Conservation (phyloP, 805 yeast species). For the Saccharomycopsis sp. region DNA sequence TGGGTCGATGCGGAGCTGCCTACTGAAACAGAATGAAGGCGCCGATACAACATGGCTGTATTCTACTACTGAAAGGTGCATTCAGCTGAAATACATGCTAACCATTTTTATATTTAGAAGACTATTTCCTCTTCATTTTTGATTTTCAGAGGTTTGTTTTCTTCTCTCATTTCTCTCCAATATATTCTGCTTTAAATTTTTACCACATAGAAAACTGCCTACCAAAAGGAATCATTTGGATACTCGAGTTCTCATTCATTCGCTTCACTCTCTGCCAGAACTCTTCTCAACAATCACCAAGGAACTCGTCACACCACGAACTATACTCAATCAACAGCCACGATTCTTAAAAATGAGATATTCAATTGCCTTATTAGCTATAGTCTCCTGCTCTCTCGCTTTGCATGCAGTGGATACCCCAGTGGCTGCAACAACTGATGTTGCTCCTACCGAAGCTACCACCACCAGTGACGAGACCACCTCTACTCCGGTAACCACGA, state of each 20-base stretch:
- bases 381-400: constrained; percentile 1
- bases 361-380: neutral
- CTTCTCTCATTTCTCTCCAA: neutral
- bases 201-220: neutral
- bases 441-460: constrained; percentile 4
- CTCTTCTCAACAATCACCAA: neutral
- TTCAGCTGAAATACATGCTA: neutral
- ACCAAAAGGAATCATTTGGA: neutral
- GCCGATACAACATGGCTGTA: neutral
- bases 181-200: neutral
- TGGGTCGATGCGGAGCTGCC: neutral
- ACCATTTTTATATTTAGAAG: neutral
- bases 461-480: neutral
- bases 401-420: constrained; percentile 14
- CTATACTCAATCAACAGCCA: neutral
- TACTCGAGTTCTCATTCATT: neutral
- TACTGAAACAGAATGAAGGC: constrained; percentile 1
- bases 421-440: constrained; percentile 8
- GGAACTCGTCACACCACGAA: neutral
- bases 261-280: neutral
- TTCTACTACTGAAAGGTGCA: neutral
- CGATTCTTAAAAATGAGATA: neutral
- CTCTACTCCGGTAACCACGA: neutral
- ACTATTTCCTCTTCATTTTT: neutral
- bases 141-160: neutral